A percentile compares a stretch with the other conserved stretches of the same genome.
phyloP scores from a whole-genome alignment of 208 protist genomes.

The Crithidia acanthocephali region DNA sequence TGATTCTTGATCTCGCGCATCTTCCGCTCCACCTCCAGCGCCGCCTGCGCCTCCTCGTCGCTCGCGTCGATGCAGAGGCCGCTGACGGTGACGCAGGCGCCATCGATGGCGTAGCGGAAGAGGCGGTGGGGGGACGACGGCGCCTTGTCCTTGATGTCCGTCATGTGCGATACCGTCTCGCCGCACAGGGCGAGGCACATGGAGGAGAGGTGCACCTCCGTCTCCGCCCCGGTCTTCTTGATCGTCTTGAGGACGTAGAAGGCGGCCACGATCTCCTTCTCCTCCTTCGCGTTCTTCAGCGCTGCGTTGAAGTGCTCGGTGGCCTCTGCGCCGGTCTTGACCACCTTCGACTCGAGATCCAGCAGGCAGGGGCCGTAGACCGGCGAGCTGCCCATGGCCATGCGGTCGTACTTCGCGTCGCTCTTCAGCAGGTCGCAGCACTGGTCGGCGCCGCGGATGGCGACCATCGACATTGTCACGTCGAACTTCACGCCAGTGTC shows the following conservation, averaged over 20 bases:
- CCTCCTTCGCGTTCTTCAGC: constrained; percentile 46
- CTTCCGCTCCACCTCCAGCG: constrained; percentile 69
- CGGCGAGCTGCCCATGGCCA: constrained; percentile 66
- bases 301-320: constrained; percentile 50
- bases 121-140: constrained; percentile 57
- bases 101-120: constrained; percentile 79
- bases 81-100: constrained; percentile 64
- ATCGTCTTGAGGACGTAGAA: constrained; percentile 81
- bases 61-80: constrained; percentile 41
- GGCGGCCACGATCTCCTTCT: constrained; percentile 57
- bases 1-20: constrained; percentile 83
- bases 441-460: constrained; percentile 53
- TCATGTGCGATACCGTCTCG: constrained; percentile 50
- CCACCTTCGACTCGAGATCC: constrained; percentile 51
- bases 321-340: constrained; percentile 44
- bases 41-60: constrained; percentile 40
- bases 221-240: constrained; percentile 53
- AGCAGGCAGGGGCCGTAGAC: constrained; percentile 80
- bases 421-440: constrained; percentile 66
- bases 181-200: constrained; percentile 64
- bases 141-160: constrained; percentile 68
- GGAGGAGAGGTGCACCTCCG: constrained; percentile 76
- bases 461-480: constrained; percentile 64
- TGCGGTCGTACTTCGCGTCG: constrained; percentile 40
- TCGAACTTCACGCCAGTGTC: constrained; percentile 59